These are phyloP conservation scores for Cryptosporidium muris DNA, from an alignment of 169 alveolate species.

Conservation along the genomic window DNA sequence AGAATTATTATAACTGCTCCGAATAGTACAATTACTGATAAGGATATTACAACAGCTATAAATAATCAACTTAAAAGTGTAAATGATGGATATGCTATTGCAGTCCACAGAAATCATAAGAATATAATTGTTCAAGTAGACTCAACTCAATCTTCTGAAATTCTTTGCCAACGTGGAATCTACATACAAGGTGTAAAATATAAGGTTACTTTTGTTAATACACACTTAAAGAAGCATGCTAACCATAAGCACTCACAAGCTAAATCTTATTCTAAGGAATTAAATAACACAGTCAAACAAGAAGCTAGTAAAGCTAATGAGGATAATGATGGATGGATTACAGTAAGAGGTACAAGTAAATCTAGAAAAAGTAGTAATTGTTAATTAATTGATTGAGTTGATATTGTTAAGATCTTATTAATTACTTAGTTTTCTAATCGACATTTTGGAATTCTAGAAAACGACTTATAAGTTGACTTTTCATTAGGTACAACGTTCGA, in stretches of 20 bases:
- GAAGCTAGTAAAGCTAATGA: slow-evolving; percentile 7
- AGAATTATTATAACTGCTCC: slow-evolving; percentile 17
- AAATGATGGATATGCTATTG: slow-evolving; percentile 67
- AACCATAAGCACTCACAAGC: neutral
- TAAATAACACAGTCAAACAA: neutral
- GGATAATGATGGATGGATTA: slow-evolving; percentile 65
- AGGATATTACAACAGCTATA: slow-evolving; percentile 50
- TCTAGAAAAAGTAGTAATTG: neutral
- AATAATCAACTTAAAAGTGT: slow-evolving; percentile 31
- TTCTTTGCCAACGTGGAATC: slow-evolving; percentile 54
- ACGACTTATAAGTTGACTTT: no score
- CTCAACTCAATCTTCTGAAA: slow-evolving; percentile 49
- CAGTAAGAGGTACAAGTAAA: slow-evolving; percentile 31
- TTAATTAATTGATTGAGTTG: no score
- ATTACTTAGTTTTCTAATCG: slow-evolving; percentile 7
- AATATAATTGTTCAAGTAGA: slow-evolving; percentile 52
- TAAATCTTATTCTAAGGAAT: neutral
- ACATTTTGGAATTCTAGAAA: neutral
- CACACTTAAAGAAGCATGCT: slow-evolving; percentile 1
- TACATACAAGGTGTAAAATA: slow-evolving; percentile 54
- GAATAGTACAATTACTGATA: slow-evolving; percentile 14
- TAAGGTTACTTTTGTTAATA: slow-evolving; percentile 4
- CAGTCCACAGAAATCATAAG: slow-evolving; percentile 27
- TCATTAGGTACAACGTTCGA: no score
- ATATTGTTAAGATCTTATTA: slow-evolving; percentile 9